These are phyloP conservation scores for Calocybe gambosa DNA, from an alignment of 1,284 basidiomycete genomes.

Conservation along the genomic window DNA sequence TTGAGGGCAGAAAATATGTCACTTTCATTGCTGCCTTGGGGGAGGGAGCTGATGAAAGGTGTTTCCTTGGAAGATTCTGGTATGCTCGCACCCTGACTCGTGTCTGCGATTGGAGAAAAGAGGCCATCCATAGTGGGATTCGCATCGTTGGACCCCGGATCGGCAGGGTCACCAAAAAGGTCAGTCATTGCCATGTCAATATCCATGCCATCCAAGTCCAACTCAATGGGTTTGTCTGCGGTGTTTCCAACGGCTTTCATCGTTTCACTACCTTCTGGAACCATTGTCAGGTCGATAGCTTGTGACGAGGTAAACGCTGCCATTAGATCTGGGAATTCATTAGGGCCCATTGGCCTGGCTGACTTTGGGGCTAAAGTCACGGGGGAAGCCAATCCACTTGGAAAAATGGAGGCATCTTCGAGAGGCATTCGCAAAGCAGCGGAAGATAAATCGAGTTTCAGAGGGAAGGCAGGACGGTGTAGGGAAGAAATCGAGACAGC, in stretches of 20 bases:
- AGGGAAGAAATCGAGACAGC: conserved; percentile 73
- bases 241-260: conserved; percentile 47
- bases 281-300: conserved; percentile 40
- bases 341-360: conserved; percentile 43
- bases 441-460: conserved; percentile 69
- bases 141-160: conserved; percentile 26
- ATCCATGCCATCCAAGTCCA: conserved; percentile 65
- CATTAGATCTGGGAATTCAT: conserved; percentile 58
- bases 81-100: conserved; percentile 5
- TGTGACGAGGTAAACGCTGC: conserved; percentile 44
- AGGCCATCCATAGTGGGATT: conserved; percentile 32
- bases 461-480: conserved; percentile 60
- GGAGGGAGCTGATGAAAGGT: conserved; percentile 20
- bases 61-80: conserved; percentile 17
- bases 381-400: conserved; percentile 61
- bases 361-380: conserved; percentile 75
- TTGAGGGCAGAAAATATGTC: conserved; percentile 27
- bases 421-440: conserved; percentile 54
- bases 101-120: conserved; percentile 37
- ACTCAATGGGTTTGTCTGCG: conserved; percentile 74
- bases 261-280: conserved; percentile 22
- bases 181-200: conserved; percentile 53
- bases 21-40: conserved; percentile 13
- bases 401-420: conserved; percentile 52
- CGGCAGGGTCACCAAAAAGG: conserved; percentile 43